Evolutionary conservation across 2,329 filamentous ascomycete genomes (phyloP).

Genomic region (Nemania sp.): DNA sequence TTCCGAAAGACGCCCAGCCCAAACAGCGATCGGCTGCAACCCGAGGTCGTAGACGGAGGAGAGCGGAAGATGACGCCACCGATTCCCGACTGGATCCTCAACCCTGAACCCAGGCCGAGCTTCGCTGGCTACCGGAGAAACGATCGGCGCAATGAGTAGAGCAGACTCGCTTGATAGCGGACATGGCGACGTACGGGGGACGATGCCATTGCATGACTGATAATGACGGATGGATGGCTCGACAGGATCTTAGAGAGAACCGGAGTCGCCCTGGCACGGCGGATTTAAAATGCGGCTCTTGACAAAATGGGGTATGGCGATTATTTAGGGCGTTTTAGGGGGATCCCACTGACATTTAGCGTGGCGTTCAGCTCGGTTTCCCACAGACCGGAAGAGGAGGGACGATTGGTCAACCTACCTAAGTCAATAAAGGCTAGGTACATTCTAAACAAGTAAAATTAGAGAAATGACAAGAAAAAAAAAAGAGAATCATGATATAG

Average conservation of each 20-base stretch:
- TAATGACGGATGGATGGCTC: constrained; percentile 21
- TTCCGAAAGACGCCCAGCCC: constrained; percentile 42
- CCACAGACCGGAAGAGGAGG: not conserved
- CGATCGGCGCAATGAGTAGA: constrained; percentile 26
- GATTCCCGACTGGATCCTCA: constrained; percentile 65
- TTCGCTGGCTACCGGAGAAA: constrained; percentile 52
- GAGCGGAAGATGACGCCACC: constrained; percentile 61
- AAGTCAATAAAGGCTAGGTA: constrained; percentile 1
- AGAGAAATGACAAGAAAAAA: not conserved
- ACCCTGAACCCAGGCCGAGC: constrained; percentile 55
- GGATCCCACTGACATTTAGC: constrained; percentile 40
- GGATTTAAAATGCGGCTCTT: constrained; percentile 2
- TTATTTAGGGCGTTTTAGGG: constrained; percentile 26
- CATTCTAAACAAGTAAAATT: constrained; percentile 14
- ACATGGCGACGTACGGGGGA: constrained; percentile 18
- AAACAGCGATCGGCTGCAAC: constrained; percentile 30
- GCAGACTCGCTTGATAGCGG: constrained; percentile 6
- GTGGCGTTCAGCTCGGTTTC: constrained; percentile 34
- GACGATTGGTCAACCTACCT: constrained; percentile 15
- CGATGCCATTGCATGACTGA: constrained; percentile 21
- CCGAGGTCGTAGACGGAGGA: constrained; percentile 27
- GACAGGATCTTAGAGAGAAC: constrained; percentile 23
- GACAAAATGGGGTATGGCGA: constrained; percentile 9
- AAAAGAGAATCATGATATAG: not conserved
- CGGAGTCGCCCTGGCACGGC: constrained; percentile 23